phyloP scores from a whole-genome alignment of 2,329 filamentous ascomycete species.

The Rhexocercosporidium sp. region DNA sequence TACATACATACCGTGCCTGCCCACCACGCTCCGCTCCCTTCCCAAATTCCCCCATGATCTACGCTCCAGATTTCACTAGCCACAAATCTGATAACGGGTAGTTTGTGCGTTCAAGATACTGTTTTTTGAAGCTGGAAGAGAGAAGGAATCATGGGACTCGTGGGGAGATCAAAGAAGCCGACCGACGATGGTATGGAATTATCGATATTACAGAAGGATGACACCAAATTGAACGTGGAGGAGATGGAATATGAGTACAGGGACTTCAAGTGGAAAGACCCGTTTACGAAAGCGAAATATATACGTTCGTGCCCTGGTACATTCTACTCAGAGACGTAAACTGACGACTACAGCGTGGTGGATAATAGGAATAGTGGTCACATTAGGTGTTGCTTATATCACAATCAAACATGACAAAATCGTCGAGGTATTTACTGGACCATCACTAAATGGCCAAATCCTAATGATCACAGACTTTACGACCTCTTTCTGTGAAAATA shows the following conservation, averaged over 20 bases:
- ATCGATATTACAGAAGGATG: conserved; percentile 17
- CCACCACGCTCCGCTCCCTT: background rate
- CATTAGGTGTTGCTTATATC: conserved; percentile 43
- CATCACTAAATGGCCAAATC: background rate
- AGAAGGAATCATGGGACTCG: background rate
- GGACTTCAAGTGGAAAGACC: conserved; percentile 44
- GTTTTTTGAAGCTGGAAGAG: background rate
- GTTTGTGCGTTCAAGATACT: background rate
- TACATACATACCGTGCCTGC: background rate
- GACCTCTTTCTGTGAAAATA: conserved; percentile 46
- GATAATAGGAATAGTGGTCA: conserved; percentile 40
- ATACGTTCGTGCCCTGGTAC: conserved; percentile 35
- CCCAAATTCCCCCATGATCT: background rate
- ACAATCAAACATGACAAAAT: conserved; percentile 47
- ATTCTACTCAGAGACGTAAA: background rate
- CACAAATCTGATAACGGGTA: background rate
- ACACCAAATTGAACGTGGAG: conserved; percentile 13
- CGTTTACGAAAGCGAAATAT: conserved; percentile 45
- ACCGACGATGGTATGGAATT: conserved; percentile 14
- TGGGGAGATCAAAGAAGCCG: background rate
- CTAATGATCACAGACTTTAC: conserved; percentile 36
- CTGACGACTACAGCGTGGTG: conserved; percentile 34
- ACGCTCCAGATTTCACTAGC: background rate
- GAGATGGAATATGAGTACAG: conserved; percentile 43
- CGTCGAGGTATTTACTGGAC: conserved; percentile 40